phyloP scores from a whole-genome alignment of 2,329 filamentous ascomycete species.

The Colletotrichum gigasporum region DNA sequence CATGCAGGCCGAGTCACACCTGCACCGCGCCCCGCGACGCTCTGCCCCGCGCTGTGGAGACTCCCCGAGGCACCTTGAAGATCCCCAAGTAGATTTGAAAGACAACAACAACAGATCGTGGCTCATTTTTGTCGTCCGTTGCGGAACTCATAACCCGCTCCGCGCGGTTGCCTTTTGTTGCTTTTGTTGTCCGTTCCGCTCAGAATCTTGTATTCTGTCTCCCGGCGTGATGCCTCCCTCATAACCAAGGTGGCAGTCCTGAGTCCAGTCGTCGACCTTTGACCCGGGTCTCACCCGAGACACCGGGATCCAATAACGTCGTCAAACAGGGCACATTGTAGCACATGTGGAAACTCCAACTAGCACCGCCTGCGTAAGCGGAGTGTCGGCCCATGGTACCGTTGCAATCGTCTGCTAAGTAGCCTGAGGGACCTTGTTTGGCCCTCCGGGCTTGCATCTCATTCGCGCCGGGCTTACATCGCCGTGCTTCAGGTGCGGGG shows the following conservation, averaged over 20 bases:
- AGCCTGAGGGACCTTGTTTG: slow-evolving; percentile 1
- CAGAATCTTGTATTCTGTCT: too few relatives aligned
- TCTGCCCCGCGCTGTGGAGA: slow-evolving; percentile 8
- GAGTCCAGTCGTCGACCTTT: too few relatives aligned
- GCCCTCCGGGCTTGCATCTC: background rate
- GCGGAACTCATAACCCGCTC: too few relatives aligned
- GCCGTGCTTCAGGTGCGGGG: slow-evolving; percentile 13
- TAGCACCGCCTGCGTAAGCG: background rate
- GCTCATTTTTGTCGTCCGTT: too few relatives aligned
- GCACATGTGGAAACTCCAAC: background rate
- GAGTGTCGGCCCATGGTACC: slow-evolving; percentile 8
- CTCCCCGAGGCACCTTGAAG: background rate
- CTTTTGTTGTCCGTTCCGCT: too few relatives aligned
- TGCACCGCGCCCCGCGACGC: background rate
- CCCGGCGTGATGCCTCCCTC: too few relatives aligned
- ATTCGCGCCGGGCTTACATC: background rate
- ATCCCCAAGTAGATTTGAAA: background rate
- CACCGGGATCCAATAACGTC: background rate
- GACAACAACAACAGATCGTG: background rate
- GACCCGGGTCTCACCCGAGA: too few relatives aligned
- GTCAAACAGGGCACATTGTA: background rate
- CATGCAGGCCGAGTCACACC: slow-evolving; percentile 14
- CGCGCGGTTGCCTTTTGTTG: too few relatives aligned
- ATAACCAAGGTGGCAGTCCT: too few relatives aligned
- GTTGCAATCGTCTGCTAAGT: background rate